Evolutionary conservation across 106 monocot genomes (phyloP).

Genomic region (Dendrobium huoshanense): DNA sequence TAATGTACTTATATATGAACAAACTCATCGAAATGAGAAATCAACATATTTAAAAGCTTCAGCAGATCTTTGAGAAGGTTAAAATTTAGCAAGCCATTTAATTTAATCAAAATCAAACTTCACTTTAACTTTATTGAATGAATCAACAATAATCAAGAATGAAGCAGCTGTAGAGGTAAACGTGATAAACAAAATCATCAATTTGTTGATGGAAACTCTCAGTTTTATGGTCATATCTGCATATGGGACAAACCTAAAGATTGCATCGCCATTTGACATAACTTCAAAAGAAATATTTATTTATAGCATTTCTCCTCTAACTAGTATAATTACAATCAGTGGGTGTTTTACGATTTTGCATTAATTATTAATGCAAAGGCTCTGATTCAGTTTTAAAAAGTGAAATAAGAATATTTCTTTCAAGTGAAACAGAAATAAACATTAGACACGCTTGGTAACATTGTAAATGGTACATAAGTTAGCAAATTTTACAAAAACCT

Average conservation of each 20-base stretch:
- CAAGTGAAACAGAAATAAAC: neutral
- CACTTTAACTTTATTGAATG: neutral
- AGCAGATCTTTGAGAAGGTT: neutral
- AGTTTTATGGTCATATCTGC: neutral
- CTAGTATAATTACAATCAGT: neutral
- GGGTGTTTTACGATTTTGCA: neutral
- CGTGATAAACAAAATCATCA: neutral
- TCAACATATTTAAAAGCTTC: neutral
- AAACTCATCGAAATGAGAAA: neutral
- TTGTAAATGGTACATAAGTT: neutral
- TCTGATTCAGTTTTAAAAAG: neutral
- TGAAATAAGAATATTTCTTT: neutral
- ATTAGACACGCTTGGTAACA: neutral
- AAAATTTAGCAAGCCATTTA: neutral
- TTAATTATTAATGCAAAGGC: neutral
- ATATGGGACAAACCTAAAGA: neutral
- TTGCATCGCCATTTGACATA: neutral
- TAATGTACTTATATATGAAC: neutral
- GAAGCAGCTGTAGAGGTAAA: neutral
- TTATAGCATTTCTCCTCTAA: neutral
- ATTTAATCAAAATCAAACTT: neutral
- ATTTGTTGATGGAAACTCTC: neutral
- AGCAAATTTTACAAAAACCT: neutral
- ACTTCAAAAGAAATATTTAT: neutral
- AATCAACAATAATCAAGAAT: slow-evolving; percentile 1